Evolutionary conservation across 2,329 filamentous ascomycete species (phyloP).

Genomic region (Hypoxylon sp.): DNA sequence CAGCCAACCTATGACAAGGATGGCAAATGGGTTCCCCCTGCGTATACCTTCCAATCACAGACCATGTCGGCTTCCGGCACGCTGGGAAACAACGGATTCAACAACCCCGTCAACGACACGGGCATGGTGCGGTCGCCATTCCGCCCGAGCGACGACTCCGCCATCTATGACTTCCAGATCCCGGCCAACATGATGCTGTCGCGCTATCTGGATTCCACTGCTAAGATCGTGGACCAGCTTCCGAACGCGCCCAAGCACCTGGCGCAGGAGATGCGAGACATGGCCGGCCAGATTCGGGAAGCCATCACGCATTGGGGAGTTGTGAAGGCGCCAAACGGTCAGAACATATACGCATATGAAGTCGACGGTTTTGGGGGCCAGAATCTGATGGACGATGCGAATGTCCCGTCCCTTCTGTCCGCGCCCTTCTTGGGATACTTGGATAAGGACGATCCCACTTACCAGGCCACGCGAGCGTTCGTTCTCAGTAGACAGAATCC

Average conservation of each 20-base stretch:
- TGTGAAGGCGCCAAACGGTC: constrained; percentile 50
- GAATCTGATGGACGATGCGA: constrained; percentile 77
- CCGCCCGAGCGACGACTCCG: constrained; percentile 88
- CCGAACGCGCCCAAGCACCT: constrained; percentile 53
- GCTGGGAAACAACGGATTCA: constrained; percentile 76
- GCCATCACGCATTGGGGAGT: constrained; percentile 78
- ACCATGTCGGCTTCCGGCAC: constrained; percentile 83
- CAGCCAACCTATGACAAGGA: constrained; percentile 64
- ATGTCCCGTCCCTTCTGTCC: constrained; percentile 72
- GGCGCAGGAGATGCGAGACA: constrained; percentile 62
- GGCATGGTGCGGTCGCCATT: constrained; percentile 88
- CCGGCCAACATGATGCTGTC: constrained; percentile 89
- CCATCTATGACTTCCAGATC: constrained; percentile 85
- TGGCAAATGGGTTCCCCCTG: constrained; percentile 42
- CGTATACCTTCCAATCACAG: constrained; percentile 79
- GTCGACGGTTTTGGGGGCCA: constrained; percentile 76
- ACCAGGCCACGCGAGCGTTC: constrained; percentile 82
- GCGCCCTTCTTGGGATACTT: constrained; percentile 71
- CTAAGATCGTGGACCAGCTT: constrained; percentile 56
- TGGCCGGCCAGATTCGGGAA: constrained; percentile 69
- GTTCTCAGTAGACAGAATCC: constrained; percentile 80
- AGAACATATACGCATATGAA: constrained; percentile 77
- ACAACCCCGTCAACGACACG: constrained; percentile 81
- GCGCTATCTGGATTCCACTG: constrained; percentile 63
- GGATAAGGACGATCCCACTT: constrained; percentile 67